A percentile compares a stretch with the other conserved stretches of the same genome.
Evolutionary conservation across 2,329 filamentous ascomycete species (phyloP).

Genomic region (Ophiostoma tasmaniense): DNA sequence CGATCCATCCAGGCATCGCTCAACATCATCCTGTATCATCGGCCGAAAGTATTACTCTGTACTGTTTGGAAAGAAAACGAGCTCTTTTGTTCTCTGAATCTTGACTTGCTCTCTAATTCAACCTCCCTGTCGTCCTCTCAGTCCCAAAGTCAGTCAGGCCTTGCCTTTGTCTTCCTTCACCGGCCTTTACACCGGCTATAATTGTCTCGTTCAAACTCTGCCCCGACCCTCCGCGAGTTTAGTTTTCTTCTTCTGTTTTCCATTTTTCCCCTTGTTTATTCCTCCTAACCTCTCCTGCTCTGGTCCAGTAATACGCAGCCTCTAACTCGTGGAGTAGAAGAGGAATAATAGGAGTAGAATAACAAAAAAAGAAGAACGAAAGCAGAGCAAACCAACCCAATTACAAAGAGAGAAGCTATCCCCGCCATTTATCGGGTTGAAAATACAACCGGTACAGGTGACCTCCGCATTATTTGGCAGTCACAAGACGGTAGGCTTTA

Average conservation of each 20-base stretch:
- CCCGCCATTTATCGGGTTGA: not conserved
- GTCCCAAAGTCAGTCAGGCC: not conserved
- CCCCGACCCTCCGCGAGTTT: not conserved
- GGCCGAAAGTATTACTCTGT: too few species aligned
- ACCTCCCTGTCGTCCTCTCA: not conserved
- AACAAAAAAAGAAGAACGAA: too few species aligned
- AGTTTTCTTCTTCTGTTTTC: not conserved
- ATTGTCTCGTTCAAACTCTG: not conserved
- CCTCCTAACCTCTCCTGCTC: not conserved
- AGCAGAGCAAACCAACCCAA: not conserved
- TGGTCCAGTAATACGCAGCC: not conserved
- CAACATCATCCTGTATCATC: too few species aligned
- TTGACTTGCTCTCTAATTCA: not conserved
- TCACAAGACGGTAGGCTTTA: not conserved
- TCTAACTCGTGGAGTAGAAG: not conserved
- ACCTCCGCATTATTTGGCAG: not conserved
- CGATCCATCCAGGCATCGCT: too few species aligned
- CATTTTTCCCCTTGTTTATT: not conserved
- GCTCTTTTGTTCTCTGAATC: not conserved
- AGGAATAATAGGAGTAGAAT: not conserved
- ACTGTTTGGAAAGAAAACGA: too few species aligned
- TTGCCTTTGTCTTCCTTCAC: not conserved
- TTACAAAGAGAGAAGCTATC: not conserved
- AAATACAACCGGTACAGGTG: not conserved
- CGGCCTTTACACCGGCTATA: conserved; percentile 3